Evolutionary conservation across 2,329 filamentous ascomycete species (phyloP), one percentile per base, ranked within the genome.

Genomic region (Talaromyces albobiverticillius): DNA sequence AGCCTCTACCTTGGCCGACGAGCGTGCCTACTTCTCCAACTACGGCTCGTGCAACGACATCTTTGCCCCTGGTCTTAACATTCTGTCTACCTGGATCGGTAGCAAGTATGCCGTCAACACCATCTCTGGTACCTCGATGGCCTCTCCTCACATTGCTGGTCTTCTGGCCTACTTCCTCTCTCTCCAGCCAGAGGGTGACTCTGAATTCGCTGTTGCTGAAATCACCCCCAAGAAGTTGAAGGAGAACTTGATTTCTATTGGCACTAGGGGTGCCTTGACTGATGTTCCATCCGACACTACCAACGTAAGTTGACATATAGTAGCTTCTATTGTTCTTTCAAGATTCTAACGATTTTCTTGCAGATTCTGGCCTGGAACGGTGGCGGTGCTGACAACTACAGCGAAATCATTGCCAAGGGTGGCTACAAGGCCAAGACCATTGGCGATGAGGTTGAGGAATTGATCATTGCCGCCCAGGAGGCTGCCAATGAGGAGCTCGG

Each of bases 21-120:
- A 90, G 82, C 93, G 94, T 77, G 94, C 94, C 62, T 99, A 97
- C 85, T 99, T 99, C 86, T 99, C 95, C 85, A 99, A 99, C 89
- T 97, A 87, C 76, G 94, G 94, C 75, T 94, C 93, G 83, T 99
- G 94, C 84, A 96, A 93, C 73, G 94, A 99, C 77, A 96, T 99
- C 82, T 99, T 99, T 69, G 94, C 92, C 60, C 94, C 94, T 58
- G 94, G 94, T 70, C 83, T 96, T 68, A 96, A 91, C 86, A 96
- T 99, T 67, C 84, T 90, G 67, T 99, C 94, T 62, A 97, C 94
- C 73, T 99, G 94, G 94, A 96, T 95, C 67, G 94, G 95, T 72
- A 93, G 88, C 84, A 89, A 94, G 76, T 87, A 93, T 68, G 93
- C 94, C 68, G 85, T 90, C 80, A 99, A 99, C 86, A 96, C 90